phyloP scores from a whole-genome alignment of 2,329 filamentous ascomycete species.

The Saccharata proteae region DNA sequence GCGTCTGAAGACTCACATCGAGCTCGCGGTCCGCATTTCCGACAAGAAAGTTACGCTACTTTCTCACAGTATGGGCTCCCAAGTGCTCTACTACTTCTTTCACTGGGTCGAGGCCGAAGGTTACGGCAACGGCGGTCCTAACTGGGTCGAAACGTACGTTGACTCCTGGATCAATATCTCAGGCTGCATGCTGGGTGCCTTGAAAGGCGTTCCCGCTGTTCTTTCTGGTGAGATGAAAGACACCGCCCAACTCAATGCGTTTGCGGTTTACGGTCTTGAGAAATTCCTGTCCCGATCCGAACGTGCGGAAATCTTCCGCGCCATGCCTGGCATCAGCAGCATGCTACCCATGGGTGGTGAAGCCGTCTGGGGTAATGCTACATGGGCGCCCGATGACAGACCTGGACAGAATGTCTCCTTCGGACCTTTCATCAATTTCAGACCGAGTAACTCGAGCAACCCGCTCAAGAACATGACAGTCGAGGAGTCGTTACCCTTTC shows the following conservation, averaged over 20 bases:
- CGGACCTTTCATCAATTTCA: slow-evolving; percentile 79
- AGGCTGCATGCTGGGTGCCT: slow-evolving; percentile 91
- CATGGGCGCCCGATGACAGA: slow-evolving; percentile 77
- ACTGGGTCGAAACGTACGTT: slow-evolving; percentile 82
- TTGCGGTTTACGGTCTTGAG: slow-evolving; percentile 92
- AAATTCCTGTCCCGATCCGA: slow-evolving; percentile 89
- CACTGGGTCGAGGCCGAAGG: slow-evolving; percentile 72
- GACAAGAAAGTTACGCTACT: slow-evolving; percentile 73
- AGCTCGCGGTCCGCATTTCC: slow-evolving; percentile 62
- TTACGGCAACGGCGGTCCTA: slow-evolving; percentile 64
- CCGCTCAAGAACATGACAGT: slow-evolving; percentile 63
- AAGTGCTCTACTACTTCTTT: slow-evolving; percentile 79
- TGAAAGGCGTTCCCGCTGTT: slow-evolving; percentile 82
- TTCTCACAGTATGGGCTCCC: slow-evolving; percentile 95
- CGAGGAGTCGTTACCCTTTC: slow-evolving; percentile 60
- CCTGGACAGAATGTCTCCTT: slow-evolving; percentile 61
- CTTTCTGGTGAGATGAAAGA: slow-evolving; percentile 97
- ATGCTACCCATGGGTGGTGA: slow-evolving; percentile 95
- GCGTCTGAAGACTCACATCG: slow-evolving; percentile 78
- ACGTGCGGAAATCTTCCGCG: slow-evolving; percentile 83
- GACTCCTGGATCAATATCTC: slow-evolving; percentile 98
- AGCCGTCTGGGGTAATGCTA: slow-evolving; percentile 83
- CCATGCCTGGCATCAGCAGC: slow-evolving; percentile 91
- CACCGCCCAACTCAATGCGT: slow-evolving; percentile 89
- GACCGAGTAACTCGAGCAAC: slow-evolving; percentile 41